Conservation (phyloP, 2,329 filamentous ascomycete genomes). For the Zopfia rhizophila region DNA sequence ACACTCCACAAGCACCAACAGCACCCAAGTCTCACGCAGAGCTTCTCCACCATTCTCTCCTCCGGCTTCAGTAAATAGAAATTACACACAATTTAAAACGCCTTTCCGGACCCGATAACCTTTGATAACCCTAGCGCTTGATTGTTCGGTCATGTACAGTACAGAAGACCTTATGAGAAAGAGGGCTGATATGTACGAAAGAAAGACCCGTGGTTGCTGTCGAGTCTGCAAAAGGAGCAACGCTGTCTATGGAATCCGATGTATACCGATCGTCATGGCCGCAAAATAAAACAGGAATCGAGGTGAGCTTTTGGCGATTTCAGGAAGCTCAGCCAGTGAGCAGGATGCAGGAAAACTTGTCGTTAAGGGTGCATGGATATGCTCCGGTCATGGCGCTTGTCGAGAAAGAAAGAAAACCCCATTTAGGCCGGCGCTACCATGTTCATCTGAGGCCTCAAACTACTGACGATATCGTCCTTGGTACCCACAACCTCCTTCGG, state of each 20-base stretch:
- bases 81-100: slow-evolving; percentile 33
- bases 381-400: slow-evolving; percentile 18
- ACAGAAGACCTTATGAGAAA: slow-evolving; percentile 25
- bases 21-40: too few relatives aligned
- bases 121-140: slow-evolving; percentile 23
- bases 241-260: slow-evolving; percentile 41
- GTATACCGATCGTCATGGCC: slow-evolving; percentile 32
- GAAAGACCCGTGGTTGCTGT: slow-evolving; percentile 19
- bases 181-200: slow-evolving; percentile 22
- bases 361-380: slow-evolving; percentile 29
- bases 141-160: slow-evolving; percentile 25
- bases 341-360: slow-evolving; percentile 31
- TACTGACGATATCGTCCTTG: slow-evolving; percentile 70
- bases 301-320: slow-evolving; percentile 37
- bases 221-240: slow-evolving; percentile 17
- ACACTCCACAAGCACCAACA: too few relatives aligned
- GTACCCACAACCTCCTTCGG: slow-evolving; percentile 86
- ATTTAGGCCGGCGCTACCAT: slow-evolving; percentile 51
- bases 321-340: slow-evolving; percentile 46
- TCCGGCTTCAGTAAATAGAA: slow-evolving; percentile 27
- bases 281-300: slow-evolving; percentile 25
- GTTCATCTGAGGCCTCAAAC: slow-evolving; percentile 68
- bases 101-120: slow-evolving; percentile 22
- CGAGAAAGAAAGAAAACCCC: slow-evolving; percentile 8
- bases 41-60: slow-evolving; percentile 1